phyloP scores from a whole-genome alignment of 163 green algal genomes.

The Scenedesmus sp. region DNA sequence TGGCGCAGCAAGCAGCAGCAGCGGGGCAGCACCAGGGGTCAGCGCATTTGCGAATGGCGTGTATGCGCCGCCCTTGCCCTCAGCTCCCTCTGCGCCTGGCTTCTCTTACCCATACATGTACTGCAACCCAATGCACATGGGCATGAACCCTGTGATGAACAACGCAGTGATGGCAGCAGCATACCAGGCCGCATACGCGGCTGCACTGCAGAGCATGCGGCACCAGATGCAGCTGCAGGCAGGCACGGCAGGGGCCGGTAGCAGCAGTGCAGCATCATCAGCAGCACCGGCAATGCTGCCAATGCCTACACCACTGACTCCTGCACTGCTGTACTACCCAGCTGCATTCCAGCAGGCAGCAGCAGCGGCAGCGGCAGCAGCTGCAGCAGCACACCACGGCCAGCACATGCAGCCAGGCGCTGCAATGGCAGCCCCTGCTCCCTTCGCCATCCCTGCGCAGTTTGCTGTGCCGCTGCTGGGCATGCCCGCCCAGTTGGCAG shows the following conservation, averaged over 20 bases:
- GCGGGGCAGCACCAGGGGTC: background rate
- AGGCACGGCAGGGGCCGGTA: background rate
- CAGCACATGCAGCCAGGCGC: background rate
- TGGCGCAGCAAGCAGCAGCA: background rate
- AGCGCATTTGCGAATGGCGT: too few species aligned
- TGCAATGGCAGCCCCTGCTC: background rate
- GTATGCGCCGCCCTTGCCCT: background rate
- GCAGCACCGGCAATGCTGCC: background rate
- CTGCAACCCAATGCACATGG: conserved; percentile 48
- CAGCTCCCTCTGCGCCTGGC: background rate
- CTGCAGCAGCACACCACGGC: conserved; percentile 33
- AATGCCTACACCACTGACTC: conserved; percentile 18
- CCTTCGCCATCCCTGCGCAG: conserved; percentile 24
- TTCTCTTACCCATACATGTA: conserved; percentile 48
- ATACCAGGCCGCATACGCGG: conserved; percentile 66
- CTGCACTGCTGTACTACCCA: conserved; percentile 45
- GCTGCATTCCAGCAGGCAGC: conserved; percentile 43
- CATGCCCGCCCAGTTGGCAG: conserved; percentile 25
- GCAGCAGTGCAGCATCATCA: background rate
- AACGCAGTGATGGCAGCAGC: conserved; percentile 25
- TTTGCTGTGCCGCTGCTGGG: conserved; percentile 33
- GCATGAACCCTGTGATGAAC: conserved; percentile 40
- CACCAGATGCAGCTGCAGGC: conserved; percentile 41
- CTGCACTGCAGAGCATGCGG: conserved; percentile 53
- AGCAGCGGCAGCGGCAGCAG: background rate